Conservation (phyloP, 805 yeast species). For the Saccharomyces paradoxus region DNA sequence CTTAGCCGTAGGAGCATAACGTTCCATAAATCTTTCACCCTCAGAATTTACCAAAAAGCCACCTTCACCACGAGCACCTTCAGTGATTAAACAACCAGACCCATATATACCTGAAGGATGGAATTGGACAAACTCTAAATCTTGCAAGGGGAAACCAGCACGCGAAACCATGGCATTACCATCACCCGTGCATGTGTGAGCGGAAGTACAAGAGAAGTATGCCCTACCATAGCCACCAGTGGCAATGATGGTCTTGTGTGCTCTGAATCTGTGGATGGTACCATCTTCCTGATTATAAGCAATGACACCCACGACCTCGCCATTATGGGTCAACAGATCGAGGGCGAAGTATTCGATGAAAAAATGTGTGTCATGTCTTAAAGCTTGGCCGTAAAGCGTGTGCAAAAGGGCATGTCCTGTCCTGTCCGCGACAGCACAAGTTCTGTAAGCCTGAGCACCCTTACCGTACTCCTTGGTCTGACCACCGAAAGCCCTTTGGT, state of each 20-base stretch:
- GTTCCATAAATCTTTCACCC: constrained; percentile 99
- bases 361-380: constrained; percentile 94
- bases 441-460: constrained; percentile 98
- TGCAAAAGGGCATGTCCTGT: constrained; percentile 97
- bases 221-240: constrained; percentile 99
- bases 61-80: constrained; percentile 99
- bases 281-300: constrained; percentile 99
- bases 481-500: constrained; percentile 99
- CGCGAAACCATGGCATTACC: constrained; percentile 97
- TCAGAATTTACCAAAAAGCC: constrained; percentile 91
- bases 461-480: constrained; percentile 92
- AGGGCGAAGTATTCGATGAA: constrained; percentile 95
- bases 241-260: constrained; percentile 93
- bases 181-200: constrained; percentile 99
- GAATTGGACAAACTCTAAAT: constrained; percentile 95
- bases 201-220: constrained; percentile 97
- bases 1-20: constrained; percentile 97
- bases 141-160: constrained; percentile 97
- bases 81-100: constrained; percentile 96
- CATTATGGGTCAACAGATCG: constrained; percentile 90
- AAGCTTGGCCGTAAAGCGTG: constrained; percentile 91
- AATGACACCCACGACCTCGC: constrained; percentile 92
- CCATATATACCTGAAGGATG: constrained; percentile 99
- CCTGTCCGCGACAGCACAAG: constrained; percentile 99
- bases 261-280: constrained; percentile 93